Base-by-base conservation (phyloP, 176 grass and related monocot genomes). In the Zea mays region DNA sequence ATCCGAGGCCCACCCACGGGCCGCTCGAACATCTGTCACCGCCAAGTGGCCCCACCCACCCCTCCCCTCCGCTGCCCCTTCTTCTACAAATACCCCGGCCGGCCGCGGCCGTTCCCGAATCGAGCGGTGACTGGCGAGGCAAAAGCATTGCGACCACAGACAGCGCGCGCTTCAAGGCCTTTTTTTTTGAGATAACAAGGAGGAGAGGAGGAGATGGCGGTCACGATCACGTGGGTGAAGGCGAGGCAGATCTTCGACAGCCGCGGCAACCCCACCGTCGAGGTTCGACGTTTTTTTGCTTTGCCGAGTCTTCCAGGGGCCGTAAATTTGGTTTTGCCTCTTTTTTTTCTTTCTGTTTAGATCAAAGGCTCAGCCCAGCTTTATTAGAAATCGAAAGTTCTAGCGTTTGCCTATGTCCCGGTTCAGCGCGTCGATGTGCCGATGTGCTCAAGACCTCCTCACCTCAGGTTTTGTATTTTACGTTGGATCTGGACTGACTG, bases 171-270 rank as follows among this genome's bases (percentile, higher is more conserved):
- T 7, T 37, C n/a, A 21, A 58, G 55, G 55, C 2, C 21, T 15
- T 33, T 69, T 46, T 46, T 69, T 46, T 54, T 8, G 44, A 37
- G 50, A 27, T 27, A 27, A 27, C 27, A 27, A 17, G 0, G 3
- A 27, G 12, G 72, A 56, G 69, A 17, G 0, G 3, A 27, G 12
- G 72, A 56, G 69, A 91, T 93, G 91, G 83, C 73, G 70, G 66
- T 52, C 66, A 87, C 77, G 27, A 93, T 93, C 83, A 19, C 56
- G 20, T 83, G 67, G 6, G 81, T 93, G 84, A 97, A 91, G 84
- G 94, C 91, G 54, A 80, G 94, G 43, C 91, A 97, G 76, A 97
- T 97, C 91, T 91, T 97, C 62, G 94, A 97, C 82, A 97, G 94
- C 91, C 94, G 94, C 59, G 94, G 94, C 47, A 97, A 93, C 72